Conservation (phyloP, 2,329 filamentous ascomycete genomes). For the Thielaviopsis euricoi region DNA sequence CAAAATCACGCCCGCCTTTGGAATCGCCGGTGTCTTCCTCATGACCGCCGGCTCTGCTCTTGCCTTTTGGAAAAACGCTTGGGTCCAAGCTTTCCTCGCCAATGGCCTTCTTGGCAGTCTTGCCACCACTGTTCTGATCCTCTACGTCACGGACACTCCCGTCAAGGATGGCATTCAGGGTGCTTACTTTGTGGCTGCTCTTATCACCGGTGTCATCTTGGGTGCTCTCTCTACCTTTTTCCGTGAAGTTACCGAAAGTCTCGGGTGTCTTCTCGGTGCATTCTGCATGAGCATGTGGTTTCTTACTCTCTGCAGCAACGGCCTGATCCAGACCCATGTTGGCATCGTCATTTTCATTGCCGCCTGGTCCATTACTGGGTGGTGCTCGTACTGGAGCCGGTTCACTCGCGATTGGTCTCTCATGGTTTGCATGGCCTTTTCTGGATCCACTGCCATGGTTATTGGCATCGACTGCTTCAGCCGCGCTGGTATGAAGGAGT, state of each 20-base stretch:
- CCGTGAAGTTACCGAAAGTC: slow-evolving; percentile 59
- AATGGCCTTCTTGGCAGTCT: slow-evolving; percentile 57
- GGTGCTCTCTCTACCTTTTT: slow-evolving; percentile 65
- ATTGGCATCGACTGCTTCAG: slow-evolving; percentile 86
- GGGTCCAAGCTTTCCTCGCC: slow-evolving; percentile 68
- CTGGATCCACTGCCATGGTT: slow-evolving; percentile 61
- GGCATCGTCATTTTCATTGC: slow-evolving; percentile 62
- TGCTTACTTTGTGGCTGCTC: slow-evolving; percentile 65
- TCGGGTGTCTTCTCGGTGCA: slow-evolving; percentile 77
- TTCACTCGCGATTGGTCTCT: slow-evolving; percentile 64
- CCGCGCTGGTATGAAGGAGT: slow-evolving; percentile 81
- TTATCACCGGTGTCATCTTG: slow-evolving; percentile 56
- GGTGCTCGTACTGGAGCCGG: slow-evolving; percentile 61
- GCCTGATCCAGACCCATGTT: slow-evolving; percentile 45
- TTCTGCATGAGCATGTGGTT: slow-evolving; percentile 88
- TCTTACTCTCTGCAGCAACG: slow-evolving; percentile 58
- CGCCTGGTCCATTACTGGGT: slow-evolving; percentile 49
- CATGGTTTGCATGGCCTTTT: slow-evolving; percentile 62
- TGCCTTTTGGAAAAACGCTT: slow-evolving; percentile 59
- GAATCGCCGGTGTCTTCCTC: slow-evolving; percentile 61
- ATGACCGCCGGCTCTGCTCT: slow-evolving; percentile 56
- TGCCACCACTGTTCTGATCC: slow-evolving; percentile 62
- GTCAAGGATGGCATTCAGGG: slow-evolving; percentile 64
- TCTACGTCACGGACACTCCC: slow-evolving; percentile 76
- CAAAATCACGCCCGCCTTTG: slow-evolving; percentile 62